Evolutionary conservation across 164 flowering plant species (phyloP).

Genomic region (Sextonia rubra): DNA sequence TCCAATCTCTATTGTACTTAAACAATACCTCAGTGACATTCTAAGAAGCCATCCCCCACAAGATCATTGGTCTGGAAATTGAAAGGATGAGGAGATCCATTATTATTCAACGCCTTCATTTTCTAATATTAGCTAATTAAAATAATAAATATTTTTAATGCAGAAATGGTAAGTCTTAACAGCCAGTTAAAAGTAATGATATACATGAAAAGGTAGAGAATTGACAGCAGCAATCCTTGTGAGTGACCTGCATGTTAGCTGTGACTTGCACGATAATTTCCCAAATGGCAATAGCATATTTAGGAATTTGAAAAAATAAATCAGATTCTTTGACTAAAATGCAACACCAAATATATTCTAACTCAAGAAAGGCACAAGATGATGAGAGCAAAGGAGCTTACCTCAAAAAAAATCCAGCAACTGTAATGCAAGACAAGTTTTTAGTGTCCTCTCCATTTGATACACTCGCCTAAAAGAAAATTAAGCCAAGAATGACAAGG

Average conservation of each 20-base stretch:
- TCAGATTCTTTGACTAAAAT: background rate
- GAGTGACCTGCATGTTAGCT: background rate
- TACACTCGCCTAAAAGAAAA: constrained; percentile 64
- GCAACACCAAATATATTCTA: background rate
- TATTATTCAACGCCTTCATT: too few species aligned
- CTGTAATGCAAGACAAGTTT: constrained; percentile 53
- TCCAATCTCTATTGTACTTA: too few species aligned
- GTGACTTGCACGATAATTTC: background rate
- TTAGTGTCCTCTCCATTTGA: constrained; percentile 70
- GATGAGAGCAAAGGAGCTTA: constrained; percentile 15
- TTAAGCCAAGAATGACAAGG: background rate
- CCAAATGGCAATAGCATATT: background rate
- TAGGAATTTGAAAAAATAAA: background rate
- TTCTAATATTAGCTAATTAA: too few species aligned
- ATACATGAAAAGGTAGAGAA: background rate
- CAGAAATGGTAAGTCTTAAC: background rate
- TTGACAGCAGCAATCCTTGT: background rate
- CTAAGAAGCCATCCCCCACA: too few species aligned
- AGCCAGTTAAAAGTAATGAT: background rate
- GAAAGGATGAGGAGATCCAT: too few species aligned
- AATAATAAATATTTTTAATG: too few species aligned
- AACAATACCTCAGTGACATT: too few species aligned
- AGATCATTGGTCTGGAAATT: too few species aligned
- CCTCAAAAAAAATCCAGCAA: constrained; percentile 92
- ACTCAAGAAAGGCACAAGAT: background rate